Conservation (phyloP, 345 rosid species). For the Brassica incana region DNA sequence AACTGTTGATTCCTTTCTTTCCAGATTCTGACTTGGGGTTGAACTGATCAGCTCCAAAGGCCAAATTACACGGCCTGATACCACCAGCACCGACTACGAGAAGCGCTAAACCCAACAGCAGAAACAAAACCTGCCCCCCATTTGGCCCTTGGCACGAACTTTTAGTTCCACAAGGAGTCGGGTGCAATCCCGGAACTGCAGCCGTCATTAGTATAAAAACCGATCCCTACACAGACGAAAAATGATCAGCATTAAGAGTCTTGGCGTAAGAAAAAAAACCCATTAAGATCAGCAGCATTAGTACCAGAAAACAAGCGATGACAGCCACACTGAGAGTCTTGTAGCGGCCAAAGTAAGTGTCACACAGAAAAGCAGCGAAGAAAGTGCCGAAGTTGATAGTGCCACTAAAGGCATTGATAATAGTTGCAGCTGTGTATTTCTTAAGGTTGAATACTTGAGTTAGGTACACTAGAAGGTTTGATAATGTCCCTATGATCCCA, state of each 20-base stretch:
- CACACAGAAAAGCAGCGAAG: no score
- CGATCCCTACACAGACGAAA: conserved; percentile 47
- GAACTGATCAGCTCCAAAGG: conserved; percentile 84
- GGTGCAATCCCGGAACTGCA: conserved; percentile 56
- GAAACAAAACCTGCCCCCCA: conserved; percentile 56
- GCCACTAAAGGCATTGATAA: conserved; percentile 67
- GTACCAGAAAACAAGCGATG: no score
- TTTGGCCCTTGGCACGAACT: conserved; percentile 53
- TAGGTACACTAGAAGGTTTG: conserved; percentile 37
- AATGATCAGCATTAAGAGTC: neutral
- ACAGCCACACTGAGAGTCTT: conserved; percentile 44
- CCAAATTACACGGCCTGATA: conserved; percentile 70
- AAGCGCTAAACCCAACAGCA: conserved; percentile 50
- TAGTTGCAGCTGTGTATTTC: conserved; percentile 67
- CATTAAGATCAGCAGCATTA: no score
- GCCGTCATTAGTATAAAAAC: conserved; percentile 61
- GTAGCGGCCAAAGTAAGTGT: conserved; percentile 40
- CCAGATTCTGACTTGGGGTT: conserved; percentile 69
- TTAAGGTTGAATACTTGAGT: conserved; percentile 70
- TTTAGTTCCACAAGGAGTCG: conserved; percentile 43
- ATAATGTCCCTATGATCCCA: conserved; percentile 77
- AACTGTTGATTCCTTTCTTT: conserved; percentile 67
- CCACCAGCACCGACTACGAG: conserved; percentile 75
- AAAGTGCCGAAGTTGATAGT: conserved; percentile 29
- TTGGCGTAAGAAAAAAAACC: no score